A percentile compares a stretch with the other conserved stretches of the same genome.
phyloP scores from a whole-genome alignment of 2,329 filamentous ascomycete genomes.

The Sporothrix protearum region DNA sequence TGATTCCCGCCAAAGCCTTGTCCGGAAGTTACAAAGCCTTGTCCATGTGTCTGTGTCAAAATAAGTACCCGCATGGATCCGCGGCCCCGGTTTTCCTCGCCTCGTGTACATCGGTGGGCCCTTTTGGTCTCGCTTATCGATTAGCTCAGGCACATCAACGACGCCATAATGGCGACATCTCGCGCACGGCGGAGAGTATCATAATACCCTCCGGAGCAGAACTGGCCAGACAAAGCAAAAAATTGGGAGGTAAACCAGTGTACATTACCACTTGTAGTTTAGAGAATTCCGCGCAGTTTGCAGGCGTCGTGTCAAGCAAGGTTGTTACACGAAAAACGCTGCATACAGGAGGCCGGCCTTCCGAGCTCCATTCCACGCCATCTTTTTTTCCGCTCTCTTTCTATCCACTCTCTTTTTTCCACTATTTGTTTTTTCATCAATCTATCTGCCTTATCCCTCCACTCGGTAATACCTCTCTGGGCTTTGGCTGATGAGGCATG shows the following conservation, averaged over 20 bases:
- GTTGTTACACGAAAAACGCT: neutral
- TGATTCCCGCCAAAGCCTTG: neutral
- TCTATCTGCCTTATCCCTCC: too few relatives aligned
- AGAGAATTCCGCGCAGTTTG: neutral
- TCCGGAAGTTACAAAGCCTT: neutral
- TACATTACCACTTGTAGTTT: neutral
- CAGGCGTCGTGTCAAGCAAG: neutral
- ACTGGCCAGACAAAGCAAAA: neutral
- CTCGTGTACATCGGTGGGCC: neutral
- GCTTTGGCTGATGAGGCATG: slow-evolving; percentile 25
- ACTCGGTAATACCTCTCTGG: neutral
- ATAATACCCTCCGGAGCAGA: slow-evolving; percentile 21
- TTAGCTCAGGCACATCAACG: neutral
- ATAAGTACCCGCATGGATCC: neutral
- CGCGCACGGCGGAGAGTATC: slow-evolving; percentile 27
- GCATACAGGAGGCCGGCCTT: neutral
- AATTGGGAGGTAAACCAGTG: neutral
- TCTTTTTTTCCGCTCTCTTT: neutral
- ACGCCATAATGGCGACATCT: slow-evolving; percentile 25
- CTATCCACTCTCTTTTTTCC: neutral
- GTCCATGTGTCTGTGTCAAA: neutral
- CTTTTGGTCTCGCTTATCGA: neutral
- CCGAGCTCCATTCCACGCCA: neutral
- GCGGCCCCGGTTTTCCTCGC: neutral
- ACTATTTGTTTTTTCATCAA: too few relatives aligned